Evolutionary conservation across 2,329 filamentous ascomycete species (phyloP).

Genomic region (Exserohilum rostratum): DNA sequence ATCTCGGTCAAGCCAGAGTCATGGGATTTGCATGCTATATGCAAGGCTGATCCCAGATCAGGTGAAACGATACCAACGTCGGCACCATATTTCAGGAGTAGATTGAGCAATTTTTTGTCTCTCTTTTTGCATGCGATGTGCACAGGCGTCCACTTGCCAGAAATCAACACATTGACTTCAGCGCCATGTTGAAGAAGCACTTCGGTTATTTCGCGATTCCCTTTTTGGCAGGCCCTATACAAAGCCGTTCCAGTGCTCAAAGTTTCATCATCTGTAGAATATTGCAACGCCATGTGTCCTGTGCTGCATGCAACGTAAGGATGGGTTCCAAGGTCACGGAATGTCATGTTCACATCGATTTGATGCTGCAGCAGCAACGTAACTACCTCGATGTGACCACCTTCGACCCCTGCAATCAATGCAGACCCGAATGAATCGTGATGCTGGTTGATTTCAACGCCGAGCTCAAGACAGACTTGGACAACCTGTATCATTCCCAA

Average conservation of each 20-base stretch:
- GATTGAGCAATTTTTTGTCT: neutral
- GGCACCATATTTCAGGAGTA: neutral
- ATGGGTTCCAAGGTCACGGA: neutral
- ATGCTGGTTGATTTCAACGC: neutral
- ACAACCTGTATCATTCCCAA: neutral
- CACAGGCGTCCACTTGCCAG: neutral
- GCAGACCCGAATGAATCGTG: neutral
- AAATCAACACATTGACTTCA: neutral
- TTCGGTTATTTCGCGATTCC: neutral
- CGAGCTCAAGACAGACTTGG: neutral
- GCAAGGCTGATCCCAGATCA: neutral
- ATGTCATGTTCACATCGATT: neutral
- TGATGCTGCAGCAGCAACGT: neutral
- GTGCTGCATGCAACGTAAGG: neutral
- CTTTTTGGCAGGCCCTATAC: neutral
- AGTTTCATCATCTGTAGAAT: neutral
- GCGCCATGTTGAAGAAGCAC: neutral
- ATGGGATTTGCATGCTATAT: neutral
- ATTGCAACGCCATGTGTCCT: neutral
- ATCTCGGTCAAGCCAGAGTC: neutral
- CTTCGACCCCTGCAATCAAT: neutral
- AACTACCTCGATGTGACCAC: neutral
- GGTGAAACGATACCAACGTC: neutral
- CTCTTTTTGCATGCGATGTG: neutral
- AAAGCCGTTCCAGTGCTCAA: neutral